These are phyloP conservation scores for Metschnikowia borealis DNA, from an alignment of 805 yeast species.

Conservation along the genomic window DNA sequence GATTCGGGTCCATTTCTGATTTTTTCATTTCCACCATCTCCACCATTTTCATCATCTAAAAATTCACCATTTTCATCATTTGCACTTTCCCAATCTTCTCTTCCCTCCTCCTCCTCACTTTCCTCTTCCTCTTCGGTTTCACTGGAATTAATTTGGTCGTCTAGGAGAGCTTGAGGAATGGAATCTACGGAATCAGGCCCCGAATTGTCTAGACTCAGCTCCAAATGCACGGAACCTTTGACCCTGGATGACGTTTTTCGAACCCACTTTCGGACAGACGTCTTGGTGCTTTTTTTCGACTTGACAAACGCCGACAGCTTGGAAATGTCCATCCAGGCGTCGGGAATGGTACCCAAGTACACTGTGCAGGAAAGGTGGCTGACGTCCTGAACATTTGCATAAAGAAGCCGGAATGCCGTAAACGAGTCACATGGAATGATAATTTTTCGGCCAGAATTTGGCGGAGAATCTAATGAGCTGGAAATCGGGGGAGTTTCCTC, in stretches of 20 bases:
- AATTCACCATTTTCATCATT: no score
- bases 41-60: no score
- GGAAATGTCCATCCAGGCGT: slow-evolving; percentile 42
- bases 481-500: no score
- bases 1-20: no score
- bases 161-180: not conserved
- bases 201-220: not conserved
- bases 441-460: not conserved
- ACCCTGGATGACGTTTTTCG: slow-evolving; percentile 3
- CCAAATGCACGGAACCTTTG: not conserved
- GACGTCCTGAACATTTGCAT: slow-evolving; percentile 47
- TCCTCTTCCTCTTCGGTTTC: no score
- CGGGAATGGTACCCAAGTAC: slow-evolving; percentile 58
- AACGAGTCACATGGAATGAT: slow-evolving; percentile 51
- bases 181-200: not conserved
- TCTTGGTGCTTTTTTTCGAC: not conserved
- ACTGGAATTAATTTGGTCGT: not conserved
- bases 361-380: slow-evolving; percentile 45
- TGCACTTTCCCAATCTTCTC: no score
- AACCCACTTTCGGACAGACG: slow-evolving; percentile 6
- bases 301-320: not conserved
- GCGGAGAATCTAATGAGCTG: not conserved
- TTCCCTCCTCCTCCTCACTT: no score
- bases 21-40: no score
- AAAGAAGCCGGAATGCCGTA: slow-evolving; percentile 56